Conservation (phyloP, 345 rosid species). For the Linum trigynum region DNA sequence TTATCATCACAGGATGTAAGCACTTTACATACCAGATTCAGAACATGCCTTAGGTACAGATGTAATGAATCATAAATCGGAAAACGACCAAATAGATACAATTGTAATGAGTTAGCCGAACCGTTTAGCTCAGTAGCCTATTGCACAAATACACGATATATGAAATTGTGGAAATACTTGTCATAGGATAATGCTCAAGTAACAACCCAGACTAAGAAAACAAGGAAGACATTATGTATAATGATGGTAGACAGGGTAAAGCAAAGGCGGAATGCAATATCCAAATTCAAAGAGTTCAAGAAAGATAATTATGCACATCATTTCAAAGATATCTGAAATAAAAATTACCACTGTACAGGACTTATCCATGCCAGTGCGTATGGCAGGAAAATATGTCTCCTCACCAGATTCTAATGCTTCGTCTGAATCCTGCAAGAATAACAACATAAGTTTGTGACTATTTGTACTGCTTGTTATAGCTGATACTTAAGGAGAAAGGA, state of each 20-base stretch:
- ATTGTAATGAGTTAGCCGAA: background rate
- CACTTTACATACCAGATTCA: no score
- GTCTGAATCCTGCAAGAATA: conserved; percentile 45
- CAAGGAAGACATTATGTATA: background rate
- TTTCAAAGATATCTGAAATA: background rate
- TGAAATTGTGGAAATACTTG: background rate
- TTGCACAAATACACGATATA: no score
- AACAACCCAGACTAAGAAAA: background rate
- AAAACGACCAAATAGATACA: background rate
- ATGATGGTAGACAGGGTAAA: background rate
- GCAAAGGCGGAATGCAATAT: background rate
- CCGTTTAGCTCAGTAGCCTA: background rate
- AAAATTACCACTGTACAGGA: conserved; percentile 64
- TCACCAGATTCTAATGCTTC: conserved; percentile 73
- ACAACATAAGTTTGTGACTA: background rate
- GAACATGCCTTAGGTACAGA: background rate
- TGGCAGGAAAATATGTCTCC: conserved; percentile 76
- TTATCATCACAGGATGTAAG: background rate
- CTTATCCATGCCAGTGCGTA: conserved; percentile 53
- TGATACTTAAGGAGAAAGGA: background rate
- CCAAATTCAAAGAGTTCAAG: background rate
- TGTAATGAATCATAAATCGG: no score
- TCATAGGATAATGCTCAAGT: background rate
- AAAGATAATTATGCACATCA: background rate
- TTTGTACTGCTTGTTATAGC: no score